Evolutionary conservation across 164 flowering plant genomes (phyloP).

Genomic region (Magnolia kwangsiensis): DNA sequence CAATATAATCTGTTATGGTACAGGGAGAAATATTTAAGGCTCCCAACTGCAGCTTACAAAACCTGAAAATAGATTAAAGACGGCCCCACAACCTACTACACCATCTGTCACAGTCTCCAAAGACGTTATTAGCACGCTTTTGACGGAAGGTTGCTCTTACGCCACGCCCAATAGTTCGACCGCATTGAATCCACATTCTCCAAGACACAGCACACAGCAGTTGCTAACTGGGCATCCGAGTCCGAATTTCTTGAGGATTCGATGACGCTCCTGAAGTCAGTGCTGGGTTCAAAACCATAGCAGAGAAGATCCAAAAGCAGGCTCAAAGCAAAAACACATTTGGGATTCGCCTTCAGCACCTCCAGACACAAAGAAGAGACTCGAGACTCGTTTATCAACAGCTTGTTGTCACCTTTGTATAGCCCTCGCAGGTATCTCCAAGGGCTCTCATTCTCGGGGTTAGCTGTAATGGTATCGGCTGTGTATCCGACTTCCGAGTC

Average conservation of each 20-base stretch:
- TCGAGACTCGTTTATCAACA: constrained; percentile 41
- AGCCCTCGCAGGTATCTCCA: constrained; percentile 95
- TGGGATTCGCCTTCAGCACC: constrained; percentile 40
- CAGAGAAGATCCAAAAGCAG: constrained; percentile 74
- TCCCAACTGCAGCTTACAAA: neutral
- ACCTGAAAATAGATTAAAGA: neutral
- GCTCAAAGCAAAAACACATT: constrained; percentile 61
- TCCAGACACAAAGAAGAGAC: constrained; percentile 57
- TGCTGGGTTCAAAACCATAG: constrained; percentile 57
- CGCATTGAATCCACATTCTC: constrained; percentile 65
- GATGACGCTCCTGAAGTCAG: constrained; percentile 47
- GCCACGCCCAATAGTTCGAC: constrained; percentile 86
- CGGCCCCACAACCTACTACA: neutral
- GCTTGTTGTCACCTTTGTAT: constrained; percentile 49
- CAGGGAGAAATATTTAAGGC: neutral
- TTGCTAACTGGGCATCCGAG: constrained; percentile 36
- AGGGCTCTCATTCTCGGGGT: constrained; percentile 90
- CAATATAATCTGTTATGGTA: too few relatives aligned
- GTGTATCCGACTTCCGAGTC: constrained; percentile 72
- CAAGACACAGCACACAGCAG: constrained; percentile 56
- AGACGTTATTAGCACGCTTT: constrained; percentile 5
- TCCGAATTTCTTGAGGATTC: constrained; percentile 33
- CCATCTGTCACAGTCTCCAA: neutral
- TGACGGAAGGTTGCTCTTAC: constrained; percentile 50
- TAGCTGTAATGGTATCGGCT: constrained; percentile 54